Evolutionary conservation across 2,329 filamentous ascomycete genomes (phyloP).

Genomic region (Colletotrichum neosansevieriae): DNA sequence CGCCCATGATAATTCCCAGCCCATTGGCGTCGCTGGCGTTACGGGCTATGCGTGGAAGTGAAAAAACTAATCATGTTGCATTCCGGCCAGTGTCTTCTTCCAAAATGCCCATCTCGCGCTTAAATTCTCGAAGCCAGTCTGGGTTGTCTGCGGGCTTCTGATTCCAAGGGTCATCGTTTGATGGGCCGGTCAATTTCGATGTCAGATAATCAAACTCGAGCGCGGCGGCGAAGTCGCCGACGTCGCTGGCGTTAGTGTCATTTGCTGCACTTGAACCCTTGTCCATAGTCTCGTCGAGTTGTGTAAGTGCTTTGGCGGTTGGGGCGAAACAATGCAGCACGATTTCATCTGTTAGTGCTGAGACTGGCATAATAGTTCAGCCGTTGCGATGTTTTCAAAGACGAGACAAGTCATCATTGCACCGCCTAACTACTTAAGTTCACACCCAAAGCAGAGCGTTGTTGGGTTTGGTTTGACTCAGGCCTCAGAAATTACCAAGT

Average conservation of each 20-base stretch:
- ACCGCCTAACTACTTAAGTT: too few species aligned
- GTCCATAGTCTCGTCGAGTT: slow-evolving; percentile 22
- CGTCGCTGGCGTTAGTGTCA: slow-evolving; percentile 7
- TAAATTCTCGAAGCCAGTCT: slow-evolving; percentile 46
- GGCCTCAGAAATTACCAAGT: too few species aligned
- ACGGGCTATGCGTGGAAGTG: too few species aligned
- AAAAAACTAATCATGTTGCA: neutral
- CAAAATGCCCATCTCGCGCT: slow-evolving; percentile 25
- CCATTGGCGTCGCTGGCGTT: too few species aligned
- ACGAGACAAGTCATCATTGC: neutral
- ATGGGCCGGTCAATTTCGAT: neutral
- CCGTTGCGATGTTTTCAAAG: neutral
- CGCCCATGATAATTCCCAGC: too few species aligned
- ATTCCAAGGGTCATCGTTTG: slow-evolving; percentile 53
- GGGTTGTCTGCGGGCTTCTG: slow-evolving; percentile 53
- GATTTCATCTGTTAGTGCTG: neutral
- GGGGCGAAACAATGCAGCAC: neutral
- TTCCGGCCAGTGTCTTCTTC: neutral
- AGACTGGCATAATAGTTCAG: slow-evolving; percentile 24
- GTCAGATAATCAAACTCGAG: slow-evolving; percentile 15
- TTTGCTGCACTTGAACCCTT: slow-evolving; percentile 11
- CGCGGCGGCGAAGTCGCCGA: slow-evolving; percentile 20
- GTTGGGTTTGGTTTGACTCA: neutral
- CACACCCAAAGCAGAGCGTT: neutral
- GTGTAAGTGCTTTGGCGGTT: slow-evolving; percentile 23